These are phyloP conservation scores for Malassezia caprae DNA, from an alignment of 1,284 basidiomycete species.

Conservation along the genomic window DNA sequence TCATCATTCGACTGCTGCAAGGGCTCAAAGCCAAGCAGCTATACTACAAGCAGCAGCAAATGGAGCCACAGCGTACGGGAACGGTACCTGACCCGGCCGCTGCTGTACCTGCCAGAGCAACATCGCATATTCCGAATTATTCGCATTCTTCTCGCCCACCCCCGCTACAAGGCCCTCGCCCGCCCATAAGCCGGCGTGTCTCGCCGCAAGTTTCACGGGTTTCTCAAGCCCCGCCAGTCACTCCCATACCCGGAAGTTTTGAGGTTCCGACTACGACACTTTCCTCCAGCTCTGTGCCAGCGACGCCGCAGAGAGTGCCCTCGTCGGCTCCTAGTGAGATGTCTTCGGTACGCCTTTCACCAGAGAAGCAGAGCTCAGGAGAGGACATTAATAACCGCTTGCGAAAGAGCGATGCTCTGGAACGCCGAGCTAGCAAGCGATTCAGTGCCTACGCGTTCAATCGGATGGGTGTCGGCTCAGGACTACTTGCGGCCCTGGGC, in stretches of 20 bases:
- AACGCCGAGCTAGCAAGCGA: conserved; percentile 84
- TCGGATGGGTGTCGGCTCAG: conserved; percentile 62
- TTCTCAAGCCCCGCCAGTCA: background rate
- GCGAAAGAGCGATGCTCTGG: conserved; percentile 72
- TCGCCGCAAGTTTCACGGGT: background rate
- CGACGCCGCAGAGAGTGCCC: background rate
- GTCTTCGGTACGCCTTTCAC: background rate
- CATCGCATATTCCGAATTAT: background rate
- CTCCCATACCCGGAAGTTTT: background rate
- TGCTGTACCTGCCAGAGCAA: background rate
- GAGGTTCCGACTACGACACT: background rate
- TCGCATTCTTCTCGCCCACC: background rate
- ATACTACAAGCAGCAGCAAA: conserved; percentile 53
- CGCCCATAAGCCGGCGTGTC: background rate
- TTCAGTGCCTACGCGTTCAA: conserved; percentile 92
- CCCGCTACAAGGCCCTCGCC: background rate
- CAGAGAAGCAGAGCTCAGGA: background rate
- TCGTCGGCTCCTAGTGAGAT: background rate
- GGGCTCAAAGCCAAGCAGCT: conserved; percentile 85
- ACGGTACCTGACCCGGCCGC: background rate
- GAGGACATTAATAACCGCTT: conserved; percentile 67
- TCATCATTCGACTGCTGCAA: conserved; percentile 83
- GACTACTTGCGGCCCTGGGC: background rate
- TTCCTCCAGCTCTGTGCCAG: background rate
- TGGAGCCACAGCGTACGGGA: conserved; percentile 19